These are phyloP conservation scores for Cymbidium sinense DNA, from an alignment of 106 monocot genomes.

Conservation along the genomic window DNA sequence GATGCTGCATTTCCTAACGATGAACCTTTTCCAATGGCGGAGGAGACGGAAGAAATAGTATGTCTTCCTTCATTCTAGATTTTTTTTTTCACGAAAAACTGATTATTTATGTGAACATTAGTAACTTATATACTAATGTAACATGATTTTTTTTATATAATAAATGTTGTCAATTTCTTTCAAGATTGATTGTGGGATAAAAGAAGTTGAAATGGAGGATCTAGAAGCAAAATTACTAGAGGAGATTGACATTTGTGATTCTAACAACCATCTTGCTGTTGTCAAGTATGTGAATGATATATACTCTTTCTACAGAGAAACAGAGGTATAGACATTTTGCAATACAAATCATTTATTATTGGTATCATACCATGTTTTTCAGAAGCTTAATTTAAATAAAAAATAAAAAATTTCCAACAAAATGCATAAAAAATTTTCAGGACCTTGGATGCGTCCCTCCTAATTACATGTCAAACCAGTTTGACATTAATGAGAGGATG, in stretches of 20 bases:
- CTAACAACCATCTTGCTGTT: constrained; percentile 59
- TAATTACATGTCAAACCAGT: constrained; percentile 78
- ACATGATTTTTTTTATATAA: too few relatives aligned
- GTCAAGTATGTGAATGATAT: constrained; percentile 69
- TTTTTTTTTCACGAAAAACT: neutral
- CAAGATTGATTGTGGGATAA: constrained; percentile 33
- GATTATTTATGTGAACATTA: neutral
- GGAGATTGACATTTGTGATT: constrained; percentile 64
- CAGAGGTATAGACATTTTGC: constrained; percentile 45
- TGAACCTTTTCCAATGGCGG: constrained; percentile 36
- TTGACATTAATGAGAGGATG: constrained; percentile 91
- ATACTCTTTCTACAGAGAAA: constrained; percentile 46
- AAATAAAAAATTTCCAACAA: neutral
- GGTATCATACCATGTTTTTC: neutral
- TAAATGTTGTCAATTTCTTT: neutral
- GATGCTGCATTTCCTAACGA: constrained; percentile 24
- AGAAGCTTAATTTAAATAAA: neutral
- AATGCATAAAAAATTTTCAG: constrained; percentile 15
- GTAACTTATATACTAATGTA: too few relatives aligned
- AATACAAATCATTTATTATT: neutral
- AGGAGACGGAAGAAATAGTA: constrained; percentile 59
- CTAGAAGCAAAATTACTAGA: constrained; percentile 19
- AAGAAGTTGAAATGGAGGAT: constrained; percentile 82
- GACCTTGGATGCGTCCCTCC: constrained; percentile 41
- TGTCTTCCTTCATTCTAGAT: neutral